A percentile compares a stretch with the other conserved stretches of the same genome.
These are phyloP conservation scores for Meira nashicola DNA, from an alignment of 1,284 basidiomycete genomes.

Conservation along the genomic window DNA sequence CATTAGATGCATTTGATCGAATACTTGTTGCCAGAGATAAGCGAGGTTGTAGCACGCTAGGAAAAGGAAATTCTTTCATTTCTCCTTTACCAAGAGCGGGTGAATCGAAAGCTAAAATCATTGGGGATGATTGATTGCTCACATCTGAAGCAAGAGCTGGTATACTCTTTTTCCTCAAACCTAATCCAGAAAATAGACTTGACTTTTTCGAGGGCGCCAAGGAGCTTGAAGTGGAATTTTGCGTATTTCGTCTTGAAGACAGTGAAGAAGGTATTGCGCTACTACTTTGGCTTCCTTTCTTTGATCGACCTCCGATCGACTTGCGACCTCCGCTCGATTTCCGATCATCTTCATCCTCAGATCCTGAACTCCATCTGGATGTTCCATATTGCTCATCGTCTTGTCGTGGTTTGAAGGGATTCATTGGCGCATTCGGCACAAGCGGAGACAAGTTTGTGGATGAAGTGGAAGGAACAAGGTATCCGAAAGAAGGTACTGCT, in stretches of 20 bases:
- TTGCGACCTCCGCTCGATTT: background rate
- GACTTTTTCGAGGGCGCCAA: slow-evolving; percentile 8
- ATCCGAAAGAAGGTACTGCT: slow-evolving; percentile 7
- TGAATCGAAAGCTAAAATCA: slow-evolving; percentile 10
- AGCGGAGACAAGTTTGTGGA: background rate
- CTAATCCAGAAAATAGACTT: slow-evolving; percentile 10
- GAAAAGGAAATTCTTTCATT: slow-evolving; percentile 14
- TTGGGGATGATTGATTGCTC: slow-evolving; percentile 10
- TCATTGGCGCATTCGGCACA: background rate
- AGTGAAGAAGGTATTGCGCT: slow-evolving; percentile 19
- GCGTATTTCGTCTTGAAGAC: slow-evolving; percentile 20
- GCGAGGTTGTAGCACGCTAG: background rate
- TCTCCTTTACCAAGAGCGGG: slow-evolving; percentile 1
- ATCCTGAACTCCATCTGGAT: slow-evolving; percentile 36
- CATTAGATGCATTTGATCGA: background rate
- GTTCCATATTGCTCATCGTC: background rate
- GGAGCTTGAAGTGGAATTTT: slow-evolving; percentile 2
- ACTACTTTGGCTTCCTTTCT: slow-evolving; percentile 16
- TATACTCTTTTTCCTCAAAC: slow-evolving; percentile 34
- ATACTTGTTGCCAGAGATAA: background rate
- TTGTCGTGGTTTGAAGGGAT: background rate
- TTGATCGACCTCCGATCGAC: background rate
- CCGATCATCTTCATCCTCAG: slow-evolving; percentile 28
- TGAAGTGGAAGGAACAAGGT: background rate
- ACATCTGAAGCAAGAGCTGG: slow-evolving; percentile 18